Base-by-base conservation (phyloP, 176 grass and related monocot genomes). In the Triticum turgidum region DNA sequence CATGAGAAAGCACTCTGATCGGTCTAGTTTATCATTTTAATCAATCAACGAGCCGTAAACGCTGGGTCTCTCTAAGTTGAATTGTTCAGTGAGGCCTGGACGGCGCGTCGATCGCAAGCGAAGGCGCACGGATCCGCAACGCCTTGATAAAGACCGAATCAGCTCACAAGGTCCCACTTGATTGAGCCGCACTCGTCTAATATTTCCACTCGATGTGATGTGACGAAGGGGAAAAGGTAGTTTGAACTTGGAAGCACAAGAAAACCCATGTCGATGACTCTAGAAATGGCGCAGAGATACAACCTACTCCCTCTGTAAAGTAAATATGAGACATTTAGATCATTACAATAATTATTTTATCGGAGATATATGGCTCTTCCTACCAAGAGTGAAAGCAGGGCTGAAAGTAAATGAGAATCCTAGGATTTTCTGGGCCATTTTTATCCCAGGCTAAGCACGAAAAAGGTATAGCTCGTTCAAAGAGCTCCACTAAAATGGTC, bases 401-500 rank as follows among this genome's bases (percentile, higher is more conserved):
- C 37, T 17, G 49, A 52, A 52, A 4, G 49, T 52, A 52, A 52
- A 52, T 52, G 14, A 4, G 14, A 52, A 14, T 52, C 51, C 14
- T 54, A 54, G 51, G 15, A 14, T 39, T 39, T 39, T 1, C 38
- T 39, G 38, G 38, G 7, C 38, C 11, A 47, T 47, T 47, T 47
- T 13, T 47, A 47, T 47, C 3, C 11, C 11, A 47, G 45, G 45
- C 38, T 0, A 54, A 54, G 14, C 30, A 38, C 32, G 17, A 25
- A 54, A 54, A 86, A 65, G 65, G 45, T 83, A 11, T 66, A 61
- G 80, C 66, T 56, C 24, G 73, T 90, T 83, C 84, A 83, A 83
- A 66, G 65, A 21, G 42, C 67, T 58, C 54, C 73, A 79, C 58
- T 54, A 34, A 69, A 56, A 37, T 32, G 32, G 64, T 54, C 44